phyloP scores from a whole-genome alignment of 164 flowering plant species.

The Berberis vulgaris region DNA sequence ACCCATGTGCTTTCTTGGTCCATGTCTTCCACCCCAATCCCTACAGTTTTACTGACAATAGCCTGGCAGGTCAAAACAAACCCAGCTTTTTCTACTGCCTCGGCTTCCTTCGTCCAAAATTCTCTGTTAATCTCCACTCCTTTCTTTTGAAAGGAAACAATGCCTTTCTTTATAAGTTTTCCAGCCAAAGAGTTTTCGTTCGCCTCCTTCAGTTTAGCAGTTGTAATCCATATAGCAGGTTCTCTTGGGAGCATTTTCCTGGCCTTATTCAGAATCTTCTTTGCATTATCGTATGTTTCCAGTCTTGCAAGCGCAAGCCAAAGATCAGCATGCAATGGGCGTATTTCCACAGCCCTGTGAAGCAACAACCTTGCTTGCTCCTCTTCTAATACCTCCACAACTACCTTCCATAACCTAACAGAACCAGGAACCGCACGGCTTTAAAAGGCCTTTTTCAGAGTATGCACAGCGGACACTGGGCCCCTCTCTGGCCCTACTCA shows the following conservation, averaged over 20 bases:
- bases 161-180: conserved; percentile 78
- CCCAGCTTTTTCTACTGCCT: conserved; percentile 88
- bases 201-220: conserved; percentile 92
- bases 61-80: conserved; percentile 86
- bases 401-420: conserved; percentile 93
- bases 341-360: conserved; percentile 85
- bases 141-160: conserved; percentile 67
- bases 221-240: conserved; percentile 90
- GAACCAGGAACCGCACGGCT: conserved; percentile 69
- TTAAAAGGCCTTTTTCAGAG: too few species aligned
- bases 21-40: conserved; percentile 88
- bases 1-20: conserved; percentile 95
- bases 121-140: conserved; percentile 76
- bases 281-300: conserved; percentile 78
- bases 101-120: conserved; percentile 96
- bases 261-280: conserved; percentile 75
- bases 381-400: conserved; percentile 83
- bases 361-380: conserved; percentile 80
- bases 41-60: conserved; percentile 64
- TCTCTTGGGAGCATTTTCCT: conserved; percentile 78
- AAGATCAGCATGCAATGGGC: conserved; percentile 88
- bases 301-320: conserved; percentile 93
- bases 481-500: too few species aligned
- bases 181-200: conserved; percentile 75
- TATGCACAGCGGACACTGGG: too few species aligned